A percentile compares a stretch with the other conserved stretches of the same genome.
Conservation (phyloP, 2,329 filamentous ascomycete genomes). For the Pseudogymnoascus sp. region DNA sequence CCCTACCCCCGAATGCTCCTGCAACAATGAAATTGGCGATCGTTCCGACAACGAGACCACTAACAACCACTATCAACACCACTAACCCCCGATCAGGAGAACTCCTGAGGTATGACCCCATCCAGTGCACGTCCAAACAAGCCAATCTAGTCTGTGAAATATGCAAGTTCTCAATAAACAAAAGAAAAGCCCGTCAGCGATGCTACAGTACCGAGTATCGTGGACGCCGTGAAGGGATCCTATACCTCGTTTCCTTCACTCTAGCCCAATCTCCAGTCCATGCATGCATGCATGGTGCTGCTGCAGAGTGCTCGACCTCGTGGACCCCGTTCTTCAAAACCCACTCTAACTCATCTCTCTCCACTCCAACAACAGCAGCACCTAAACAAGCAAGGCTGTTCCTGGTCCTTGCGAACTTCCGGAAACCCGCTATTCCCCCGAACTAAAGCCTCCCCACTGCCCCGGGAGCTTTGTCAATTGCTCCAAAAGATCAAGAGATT, state of each 20-base stretch:
- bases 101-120: neutral
- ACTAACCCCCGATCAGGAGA: neutral
- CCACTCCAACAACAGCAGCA: neutral
- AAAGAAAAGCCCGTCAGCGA: neutral
- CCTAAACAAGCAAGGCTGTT: slow-evolving; percentile 4
- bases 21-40: slow-evolving; percentile 9
- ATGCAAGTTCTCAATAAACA: slow-evolving; percentile 7
- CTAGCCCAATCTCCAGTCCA: neutral
- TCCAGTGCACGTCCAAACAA: neutral
- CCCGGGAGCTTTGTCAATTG: slow-evolving; percentile 1
- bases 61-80: neutral
- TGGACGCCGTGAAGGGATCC: neutral
- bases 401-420: neutral
- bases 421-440: neutral
- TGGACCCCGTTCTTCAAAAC: neutral
- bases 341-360: neutral
- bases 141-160: neutral
- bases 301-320: neutral
- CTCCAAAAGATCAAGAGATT: neutral
- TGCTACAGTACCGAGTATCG: neutral
- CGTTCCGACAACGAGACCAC: neutral
- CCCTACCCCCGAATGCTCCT: neutral
- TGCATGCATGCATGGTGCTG: neutral
- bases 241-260: neutral
- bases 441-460: neutral